These are phyloP conservation scores for Syzygium grande DNA, from an alignment of 345 rosid species.

Conservation along the genomic window DNA sequence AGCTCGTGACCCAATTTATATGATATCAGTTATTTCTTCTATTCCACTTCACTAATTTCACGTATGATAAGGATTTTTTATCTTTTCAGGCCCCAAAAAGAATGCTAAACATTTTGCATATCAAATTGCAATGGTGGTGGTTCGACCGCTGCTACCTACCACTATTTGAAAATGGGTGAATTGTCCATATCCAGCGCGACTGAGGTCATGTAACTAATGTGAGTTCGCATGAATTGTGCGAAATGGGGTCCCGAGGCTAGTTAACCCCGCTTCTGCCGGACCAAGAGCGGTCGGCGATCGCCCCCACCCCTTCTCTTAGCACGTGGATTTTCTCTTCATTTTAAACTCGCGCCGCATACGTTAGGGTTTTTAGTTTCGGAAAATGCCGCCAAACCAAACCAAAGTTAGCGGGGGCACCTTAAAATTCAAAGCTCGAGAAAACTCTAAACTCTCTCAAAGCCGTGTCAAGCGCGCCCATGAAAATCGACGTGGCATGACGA, in stretches of 20 bases:
- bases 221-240: no score
- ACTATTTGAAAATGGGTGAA: not conserved
- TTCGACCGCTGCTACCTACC: no score
- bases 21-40: no score
- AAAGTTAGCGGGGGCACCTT: not conserved
- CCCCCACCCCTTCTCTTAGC: not conserved
- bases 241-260: no score
- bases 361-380: not conserved
- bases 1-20: no score
- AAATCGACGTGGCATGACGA: not conserved
- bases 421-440: no score
- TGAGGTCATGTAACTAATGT: no score
- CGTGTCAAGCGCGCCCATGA: fast-evolving
- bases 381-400: not conserved
- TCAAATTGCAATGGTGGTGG: not conserved
- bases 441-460: not conserved
- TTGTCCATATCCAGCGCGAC: not conserved
- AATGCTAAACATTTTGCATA: no score
- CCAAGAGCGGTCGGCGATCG: fast-evolving
- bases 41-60: no score
- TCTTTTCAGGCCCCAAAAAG: no score
- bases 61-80: no score
- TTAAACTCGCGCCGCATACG: fast-evolving
- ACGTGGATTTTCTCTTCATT: not conserved
- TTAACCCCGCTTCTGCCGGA: no score